Conservation (phyloP, 106 monocot genomes). For the Ottelia alismoides region DNA sequence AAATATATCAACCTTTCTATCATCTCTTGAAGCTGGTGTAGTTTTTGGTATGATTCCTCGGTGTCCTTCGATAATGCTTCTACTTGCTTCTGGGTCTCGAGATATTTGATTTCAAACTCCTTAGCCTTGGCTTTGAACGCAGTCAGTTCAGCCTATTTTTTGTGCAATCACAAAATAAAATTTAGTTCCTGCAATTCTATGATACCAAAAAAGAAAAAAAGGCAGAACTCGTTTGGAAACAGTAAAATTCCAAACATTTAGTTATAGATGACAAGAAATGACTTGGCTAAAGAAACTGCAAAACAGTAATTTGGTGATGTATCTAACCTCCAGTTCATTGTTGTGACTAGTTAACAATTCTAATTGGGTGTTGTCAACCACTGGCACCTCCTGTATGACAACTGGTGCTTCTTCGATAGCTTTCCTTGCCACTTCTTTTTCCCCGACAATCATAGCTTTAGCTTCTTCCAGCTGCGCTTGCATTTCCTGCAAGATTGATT, state of each 20-base stretch:
- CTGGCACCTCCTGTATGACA: conserved; percentile 77
- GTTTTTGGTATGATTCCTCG: conserved; percentile 49
- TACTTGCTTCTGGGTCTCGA: conserved; percentile 40
- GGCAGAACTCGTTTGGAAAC: too few relatives aligned
- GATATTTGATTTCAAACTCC: conserved; percentile 58
- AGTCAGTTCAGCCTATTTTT: conserved; percentile 46
- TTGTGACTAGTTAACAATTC: conserved; percentile 48
- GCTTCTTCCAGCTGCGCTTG: conserved; percentile 56
- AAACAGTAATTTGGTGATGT: too few relatives aligned
- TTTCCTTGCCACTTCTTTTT: conserved; percentile 63
- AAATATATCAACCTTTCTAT: conserved; percentile 43
- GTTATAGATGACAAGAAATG: too few relatives aligned
- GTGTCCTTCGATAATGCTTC: conserved; percentile 47
- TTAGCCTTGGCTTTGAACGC: conserved; percentile 65
- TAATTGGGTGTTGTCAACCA: conserved; percentile 60
- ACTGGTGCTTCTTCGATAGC: conserved; percentile 83
- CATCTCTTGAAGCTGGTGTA: conserved; percentile 63
- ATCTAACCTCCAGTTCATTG: conserved; percentile 71
- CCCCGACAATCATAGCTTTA: conserved; percentile 39
- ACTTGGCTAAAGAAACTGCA: too few relatives aligned
- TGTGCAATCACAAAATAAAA: too few relatives aligned
- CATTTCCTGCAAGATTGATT: conserved; percentile 60
- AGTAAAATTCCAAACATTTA: too few relatives aligned
- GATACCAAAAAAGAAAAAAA: too few relatives aligned
- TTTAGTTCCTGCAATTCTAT: too few relatives aligned